Conservation (phyloP, 306 rosid species). For the Sicyos edulis region DNA sequence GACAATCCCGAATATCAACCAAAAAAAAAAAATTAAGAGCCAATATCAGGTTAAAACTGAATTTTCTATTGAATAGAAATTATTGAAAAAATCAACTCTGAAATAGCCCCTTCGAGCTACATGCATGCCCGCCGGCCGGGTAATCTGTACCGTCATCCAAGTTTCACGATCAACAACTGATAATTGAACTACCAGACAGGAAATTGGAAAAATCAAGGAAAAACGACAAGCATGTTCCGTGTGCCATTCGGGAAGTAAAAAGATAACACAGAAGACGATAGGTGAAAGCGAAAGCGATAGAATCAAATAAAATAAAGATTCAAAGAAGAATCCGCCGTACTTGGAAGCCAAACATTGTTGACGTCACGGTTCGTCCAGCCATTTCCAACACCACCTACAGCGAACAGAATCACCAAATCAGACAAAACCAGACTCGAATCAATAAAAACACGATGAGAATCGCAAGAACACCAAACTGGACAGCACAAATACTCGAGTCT, state of each 20-base stretch:
- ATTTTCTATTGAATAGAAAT: not conserved
- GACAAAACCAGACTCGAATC: constrained; percentile 6
- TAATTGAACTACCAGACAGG: not conserved
- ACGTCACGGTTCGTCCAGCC: constrained; percentile 35
- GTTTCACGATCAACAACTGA: constrained; percentile 6
- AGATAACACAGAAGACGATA: not conserved
- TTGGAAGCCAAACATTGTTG: constrained; percentile 29
- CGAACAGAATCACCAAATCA: constrained; percentile 18
- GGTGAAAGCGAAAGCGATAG: not conserved
- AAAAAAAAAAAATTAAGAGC: too few relatives aligned
- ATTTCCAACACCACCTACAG: constrained; percentile 33
- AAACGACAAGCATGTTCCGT: not conserved
- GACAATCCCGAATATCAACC: too few relatives aligned
- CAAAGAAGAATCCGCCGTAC: constrained; percentile 23
- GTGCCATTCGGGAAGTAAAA: not conserved
- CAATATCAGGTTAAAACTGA: not conserved
- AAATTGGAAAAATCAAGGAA: not conserved
- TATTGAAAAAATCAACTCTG: not conserved
- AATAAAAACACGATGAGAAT: not conserved
- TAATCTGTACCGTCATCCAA: not conserved
- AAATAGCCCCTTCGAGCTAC: not conserved
- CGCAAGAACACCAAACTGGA: too few relatives aligned
- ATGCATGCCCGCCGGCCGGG: not conserved
- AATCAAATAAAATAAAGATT: not conserved
- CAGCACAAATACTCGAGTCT: too few relatives aligned